Conservation (phyloP, 1,284 basidiomycete species). For the Pseudozyma hubeiensis region DNA sequence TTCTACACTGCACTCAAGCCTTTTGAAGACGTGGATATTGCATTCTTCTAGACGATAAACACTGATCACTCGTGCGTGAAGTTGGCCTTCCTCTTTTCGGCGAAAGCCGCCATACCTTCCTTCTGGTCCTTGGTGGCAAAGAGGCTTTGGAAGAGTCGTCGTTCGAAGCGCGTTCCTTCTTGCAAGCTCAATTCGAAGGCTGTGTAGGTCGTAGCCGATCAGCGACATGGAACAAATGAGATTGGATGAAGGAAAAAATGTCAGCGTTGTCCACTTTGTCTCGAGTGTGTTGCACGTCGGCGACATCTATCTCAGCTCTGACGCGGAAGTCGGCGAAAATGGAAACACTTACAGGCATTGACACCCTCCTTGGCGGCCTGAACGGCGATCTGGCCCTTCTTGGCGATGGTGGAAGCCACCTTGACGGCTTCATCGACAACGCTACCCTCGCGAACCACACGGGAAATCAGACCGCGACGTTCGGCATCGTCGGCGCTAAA, state of each 20-base stretch:
- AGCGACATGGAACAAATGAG: background rate
- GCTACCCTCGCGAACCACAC: slow-evolving; percentile 76
- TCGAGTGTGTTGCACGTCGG: too few species aligned
- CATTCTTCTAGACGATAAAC: background rate
- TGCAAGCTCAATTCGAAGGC: slow-evolving; percentile 82
- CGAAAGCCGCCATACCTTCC: slow-evolving; percentile 97
- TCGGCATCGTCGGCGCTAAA: slow-evolving; percentile 86
- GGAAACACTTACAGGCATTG: slow-evolving; percentile 78
- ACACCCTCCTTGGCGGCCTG: slow-evolving; percentile 95
- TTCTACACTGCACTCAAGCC: too few species aligned
- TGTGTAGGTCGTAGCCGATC: slow-evolving; percentile 7
- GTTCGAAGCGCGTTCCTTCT: slow-evolving; percentile 88
- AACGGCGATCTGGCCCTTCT: slow-evolving; percentile 85
- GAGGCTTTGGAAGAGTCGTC: slow-evolving; percentile 88
- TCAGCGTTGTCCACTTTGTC: background rate
- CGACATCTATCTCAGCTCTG: background rate
- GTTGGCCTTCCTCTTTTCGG: slow-evolving; percentile 84
- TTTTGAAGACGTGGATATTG: too few species aligned
- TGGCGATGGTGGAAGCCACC: slow-evolving; percentile 82
- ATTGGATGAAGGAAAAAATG: background rate
- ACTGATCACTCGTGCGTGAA: slow-evolving; percentile 59
- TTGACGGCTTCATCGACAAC: slow-evolving; percentile 90
- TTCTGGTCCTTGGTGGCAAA: slow-evolving; percentile 98
- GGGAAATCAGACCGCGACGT: slow-evolving; percentile 84
- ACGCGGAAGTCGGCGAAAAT: background rate